Evolutionary conservation across 192 early-diverging fungal genomes (phyloP).

Genomic region (Backusella circina): DNA sequence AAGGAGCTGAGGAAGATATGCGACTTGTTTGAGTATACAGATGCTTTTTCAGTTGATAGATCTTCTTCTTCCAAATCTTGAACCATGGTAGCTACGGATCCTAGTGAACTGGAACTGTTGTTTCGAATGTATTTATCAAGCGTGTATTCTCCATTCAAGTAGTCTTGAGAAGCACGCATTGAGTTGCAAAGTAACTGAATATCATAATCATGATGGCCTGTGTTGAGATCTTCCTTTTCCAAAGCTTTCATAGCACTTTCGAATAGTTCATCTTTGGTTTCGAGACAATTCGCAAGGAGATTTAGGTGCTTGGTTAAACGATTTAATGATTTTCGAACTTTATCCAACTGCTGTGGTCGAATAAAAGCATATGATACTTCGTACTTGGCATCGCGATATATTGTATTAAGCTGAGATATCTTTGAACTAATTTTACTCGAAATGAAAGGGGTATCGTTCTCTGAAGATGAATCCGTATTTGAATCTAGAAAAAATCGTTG

Average conservation of each 20-base stretch:
- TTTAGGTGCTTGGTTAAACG: slow-evolving; percentile 28
- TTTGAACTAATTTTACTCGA: slow-evolving; percentile 19
- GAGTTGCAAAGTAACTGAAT: not conserved
- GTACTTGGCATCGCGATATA: slow-evolving; percentile 34
- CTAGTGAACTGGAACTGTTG: not conserved
- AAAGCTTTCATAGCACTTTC: not conserved
- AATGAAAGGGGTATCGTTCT: not conserved
- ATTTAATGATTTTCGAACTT: slow-evolving; percentile 17
- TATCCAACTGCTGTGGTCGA: slow-evolving; percentile 12
- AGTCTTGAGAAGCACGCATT: not conserved
- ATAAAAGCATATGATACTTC: slow-evolving; percentile 33
- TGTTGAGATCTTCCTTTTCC: not conserved
- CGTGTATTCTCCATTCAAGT: not conserved
- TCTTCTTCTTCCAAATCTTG: not conserved
- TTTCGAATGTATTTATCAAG: not conserved
- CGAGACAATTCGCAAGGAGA: slow-evolving; percentile 26
- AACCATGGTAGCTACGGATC: not conserved
- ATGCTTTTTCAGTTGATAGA: not conserved
- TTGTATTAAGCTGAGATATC: slow-evolving; percentile 25
- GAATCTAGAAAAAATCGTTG: slow-evolving; percentile 31
- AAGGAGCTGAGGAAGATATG: not conserved
- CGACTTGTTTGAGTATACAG: slow-evolving; percentile 14
- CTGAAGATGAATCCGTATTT: not conserved
- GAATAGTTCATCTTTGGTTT: slow-evolving; percentile 30
- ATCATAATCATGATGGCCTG: not conserved